Percentiles rank a stretch among this genome's conserved stretches.
Conservation (phyloP, 345 rosid species). For the Citrus glauca region DNA sequence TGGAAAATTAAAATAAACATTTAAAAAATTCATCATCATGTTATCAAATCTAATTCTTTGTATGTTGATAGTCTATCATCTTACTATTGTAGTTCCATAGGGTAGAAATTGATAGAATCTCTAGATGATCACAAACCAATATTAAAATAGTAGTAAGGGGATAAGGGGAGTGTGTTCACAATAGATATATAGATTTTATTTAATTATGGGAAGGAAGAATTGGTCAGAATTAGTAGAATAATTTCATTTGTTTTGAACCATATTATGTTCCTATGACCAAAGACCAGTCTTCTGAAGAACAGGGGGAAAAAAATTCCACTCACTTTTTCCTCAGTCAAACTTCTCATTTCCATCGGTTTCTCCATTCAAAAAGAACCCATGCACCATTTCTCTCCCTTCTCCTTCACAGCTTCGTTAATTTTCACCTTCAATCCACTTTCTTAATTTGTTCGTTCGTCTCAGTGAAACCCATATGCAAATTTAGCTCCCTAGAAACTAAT, state of each 20-base stretch:
- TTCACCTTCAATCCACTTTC: not conserved
- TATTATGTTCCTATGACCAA: conserved; percentile 23
- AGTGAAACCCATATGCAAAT: not conserved
- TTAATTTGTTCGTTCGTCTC: not conserved
- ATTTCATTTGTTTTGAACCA: not conserved
- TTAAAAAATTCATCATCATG: too few relatives aligned
- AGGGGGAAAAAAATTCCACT: not conserved
- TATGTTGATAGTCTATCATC: too few relatives aligned
- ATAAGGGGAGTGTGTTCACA: not conserved
- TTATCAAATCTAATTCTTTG: too few relatives aligned
- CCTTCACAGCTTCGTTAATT: not conserved
- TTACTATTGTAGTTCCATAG: too few relatives aligned
- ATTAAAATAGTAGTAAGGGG: not conserved
- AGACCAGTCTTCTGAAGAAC: conserved; percentile 23
- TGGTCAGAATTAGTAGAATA: conserved; percentile 32
- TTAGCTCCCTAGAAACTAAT: too few relatives aligned
- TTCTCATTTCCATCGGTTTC: not conserved
- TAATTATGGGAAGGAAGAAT: conserved; percentile 7
- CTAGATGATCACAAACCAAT: too few relatives aligned
- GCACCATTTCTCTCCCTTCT: not conserved
- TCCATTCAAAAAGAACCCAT: not conserved
- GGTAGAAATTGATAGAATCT: too few relatives aligned
- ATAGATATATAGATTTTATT: not conserved
- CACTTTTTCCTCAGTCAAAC: conserved; percentile 17
- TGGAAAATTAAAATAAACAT: too few relatives aligned